phyloP scores from a whole-genome alignment of 495 filamentous ascomycete species.

The Niebla homalea region DNA sequence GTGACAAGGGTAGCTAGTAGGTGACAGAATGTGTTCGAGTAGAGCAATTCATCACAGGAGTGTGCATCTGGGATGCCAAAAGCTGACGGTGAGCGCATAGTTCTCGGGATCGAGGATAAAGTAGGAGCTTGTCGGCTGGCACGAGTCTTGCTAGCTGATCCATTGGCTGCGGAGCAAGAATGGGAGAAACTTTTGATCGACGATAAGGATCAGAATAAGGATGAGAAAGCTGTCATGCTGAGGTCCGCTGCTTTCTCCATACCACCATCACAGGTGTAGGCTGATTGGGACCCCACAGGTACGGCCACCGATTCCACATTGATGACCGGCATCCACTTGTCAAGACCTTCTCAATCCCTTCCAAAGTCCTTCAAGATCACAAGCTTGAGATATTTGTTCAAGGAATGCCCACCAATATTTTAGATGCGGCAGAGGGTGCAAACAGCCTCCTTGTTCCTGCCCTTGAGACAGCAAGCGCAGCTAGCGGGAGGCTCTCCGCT shows the following conservation, averaged over 20 bases:
- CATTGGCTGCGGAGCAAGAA: slow-evolving; percentile 44
- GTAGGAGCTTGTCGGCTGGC: slow-evolving; percentile 46
- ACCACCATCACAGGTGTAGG: not conserved
- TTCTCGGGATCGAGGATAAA: slow-evolving; percentile 38
- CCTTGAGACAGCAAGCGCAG: slow-evolving; percentile 50
- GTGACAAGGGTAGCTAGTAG: slow-evolving; percentile 60
- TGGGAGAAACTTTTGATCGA: slow-evolving; percentile 61
- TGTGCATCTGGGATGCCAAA: not conserved
- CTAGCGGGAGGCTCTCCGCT: slow-evolving; percentile 42
- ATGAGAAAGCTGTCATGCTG: slow-evolving; percentile 42
- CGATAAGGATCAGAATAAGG: slow-evolving; percentile 25
- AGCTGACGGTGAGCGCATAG: slow-evolving; percentile 20
- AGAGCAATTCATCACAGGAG: not conserved
- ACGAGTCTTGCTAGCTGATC: slow-evolving; percentile 62
- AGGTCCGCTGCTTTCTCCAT: slow-evolving; percentile 27
- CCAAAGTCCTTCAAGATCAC: slow-evolving; percentile 49
- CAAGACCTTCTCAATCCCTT: slow-evolving; percentile 49
- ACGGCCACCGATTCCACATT: slow-evolving; percentile 33
- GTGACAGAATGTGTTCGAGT: not conserved
- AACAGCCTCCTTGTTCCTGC: slow-evolving; percentile 54
- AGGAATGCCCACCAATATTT: slow-evolving; percentile 31
- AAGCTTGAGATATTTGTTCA: slow-evolving; percentile 72
- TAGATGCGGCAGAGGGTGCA: slow-evolving; percentile 30
- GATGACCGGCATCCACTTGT: slow-evolving; percentile 34
- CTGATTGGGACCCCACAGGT: slow-evolving; percentile 25